Base-by-base conservation (phyloP, 345 rosid genomes). In the Euclidium syriacum region DNA sequence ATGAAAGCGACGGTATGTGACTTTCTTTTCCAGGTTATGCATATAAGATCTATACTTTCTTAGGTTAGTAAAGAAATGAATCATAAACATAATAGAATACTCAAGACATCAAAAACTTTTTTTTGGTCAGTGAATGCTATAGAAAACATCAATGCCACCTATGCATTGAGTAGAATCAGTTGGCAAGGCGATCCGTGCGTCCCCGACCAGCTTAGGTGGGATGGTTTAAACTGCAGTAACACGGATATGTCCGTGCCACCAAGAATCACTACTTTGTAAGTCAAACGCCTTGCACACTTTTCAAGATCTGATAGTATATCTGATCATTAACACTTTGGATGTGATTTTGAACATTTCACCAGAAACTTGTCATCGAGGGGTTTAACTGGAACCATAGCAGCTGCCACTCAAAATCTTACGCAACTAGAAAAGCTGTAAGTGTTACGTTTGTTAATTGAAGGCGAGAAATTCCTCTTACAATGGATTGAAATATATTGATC, bases 281-380 rank as follows among this genome's bases (percentile, higher is more conserved):
- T 59, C 5, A 0, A 2, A 24, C 10, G 4, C 24, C 2, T 1
- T 20, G 34, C 26, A 1, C 12, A 5, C 23, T 12, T 7, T 25
- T 44, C 10, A 20, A 15, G 5, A n/a, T 40, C 7, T 26, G 6
- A 0, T 64, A 1, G 15, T 27, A 5, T 19, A 11, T 11, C 19
- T 39, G 35, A 52, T 62, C 15, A 26, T 16, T 26, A 6, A 14
- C 32, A 41, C 24, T n/a, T 29, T 11, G 14, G 10, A 38, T 39
- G 4, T 17, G n/a, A 1, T 14, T 64, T 19, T 52, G 27, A 11
- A 40, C 4, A 33, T 47, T 6, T 34, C 32, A 3, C 7, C 9
- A 68, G 78, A 66, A 72, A 73, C 41, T 64, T 73, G 63, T 62
- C 76, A 2, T 77, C 81, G 1, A 72, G 67, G 57, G 73, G 72